These are phyloP conservation scores for Bipolaris zeicola DNA, from an alignment of 2,329 filamentous ascomycete species.

Conservation along the genomic window DNA sequence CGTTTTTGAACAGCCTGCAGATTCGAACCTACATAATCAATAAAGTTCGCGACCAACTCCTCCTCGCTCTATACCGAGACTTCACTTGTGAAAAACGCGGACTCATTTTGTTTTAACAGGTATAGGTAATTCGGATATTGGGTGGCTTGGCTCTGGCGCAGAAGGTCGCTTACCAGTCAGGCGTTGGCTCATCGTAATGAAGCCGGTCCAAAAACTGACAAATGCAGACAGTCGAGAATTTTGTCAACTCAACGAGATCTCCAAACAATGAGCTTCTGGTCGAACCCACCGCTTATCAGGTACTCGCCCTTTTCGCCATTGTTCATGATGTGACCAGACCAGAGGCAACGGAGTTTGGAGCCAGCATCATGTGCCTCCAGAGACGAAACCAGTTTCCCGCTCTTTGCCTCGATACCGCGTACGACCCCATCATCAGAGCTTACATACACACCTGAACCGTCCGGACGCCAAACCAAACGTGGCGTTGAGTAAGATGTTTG, in stretches of 20 bases:
- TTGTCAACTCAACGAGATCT: constrained; percentile 7
- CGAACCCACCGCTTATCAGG: constrained; percentile 68
- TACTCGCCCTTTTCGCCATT: constrained; percentile 53
- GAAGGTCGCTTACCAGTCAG: not conserved
- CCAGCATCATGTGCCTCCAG: constrained; percentile 62
- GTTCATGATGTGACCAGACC: constrained; percentile 55
- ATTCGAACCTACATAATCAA: not conserved
- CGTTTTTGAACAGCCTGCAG: not conserved
- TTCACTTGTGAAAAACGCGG: not conserved
- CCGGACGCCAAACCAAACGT: constrained; percentile 65
- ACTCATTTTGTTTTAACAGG: not conserved
- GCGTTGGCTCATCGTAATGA: not conserved
- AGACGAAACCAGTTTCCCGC: constrained; percentile 60
- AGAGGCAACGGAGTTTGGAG: constrained; percentile 64
- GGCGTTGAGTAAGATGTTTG: constrained; percentile 67
- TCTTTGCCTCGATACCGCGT: constrained; percentile 63
- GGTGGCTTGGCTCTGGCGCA: not conserved
- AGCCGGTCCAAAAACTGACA: not conserved
- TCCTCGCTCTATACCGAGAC: not conserved
- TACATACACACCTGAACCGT: constrained; percentile 67
- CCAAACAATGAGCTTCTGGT: constrained; percentile 66
- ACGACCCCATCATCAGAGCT: constrained; percentile 69
- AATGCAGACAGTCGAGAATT: not conserved
- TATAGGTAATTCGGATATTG: not conserved
- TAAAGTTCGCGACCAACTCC: not conserved